Percentiles rank a stretch among this genome's conserved stretches.
These are phyloP conservation scores for Peniophora sp. DNA, from an alignment of 1,284 basidiomycete genomes.

Conservation along the genomic window DNA sequence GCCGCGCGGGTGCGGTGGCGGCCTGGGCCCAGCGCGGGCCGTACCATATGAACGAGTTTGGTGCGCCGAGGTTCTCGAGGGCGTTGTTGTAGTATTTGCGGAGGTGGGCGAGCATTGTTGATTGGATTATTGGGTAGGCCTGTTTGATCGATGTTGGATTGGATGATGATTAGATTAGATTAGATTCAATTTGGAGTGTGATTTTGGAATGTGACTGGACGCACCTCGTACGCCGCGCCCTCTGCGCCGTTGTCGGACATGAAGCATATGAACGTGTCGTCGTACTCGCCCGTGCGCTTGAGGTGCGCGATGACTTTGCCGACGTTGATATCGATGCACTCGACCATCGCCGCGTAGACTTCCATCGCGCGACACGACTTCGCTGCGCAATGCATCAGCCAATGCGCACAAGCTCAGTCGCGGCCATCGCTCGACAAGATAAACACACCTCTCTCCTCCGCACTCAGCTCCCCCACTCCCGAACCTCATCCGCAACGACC, in stretches of 20 bases:
- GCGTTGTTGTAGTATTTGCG: conserved; percentile 14
- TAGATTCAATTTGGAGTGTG: too few relatives aligned
- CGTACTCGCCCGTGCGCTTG: conserved; percentile 7
- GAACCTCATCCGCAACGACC: conserved; percentile 4
- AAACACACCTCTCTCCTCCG: neutral
- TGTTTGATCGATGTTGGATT: conserved; percentile 6
- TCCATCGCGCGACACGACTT: conserved; percentile 3
- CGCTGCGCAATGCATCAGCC: too few relatives aligned
- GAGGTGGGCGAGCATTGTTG: conserved; percentile 9
- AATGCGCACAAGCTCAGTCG: too few relatives aligned
- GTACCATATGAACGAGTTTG: conserved; percentile 16
- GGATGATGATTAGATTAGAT: too few relatives aligned
- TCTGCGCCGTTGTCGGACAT: conserved; percentile 15
- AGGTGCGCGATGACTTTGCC: conserved; percentile 13
- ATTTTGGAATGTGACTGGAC: too few relatives aligned
- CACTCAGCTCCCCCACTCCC: conserved; percentile 7
- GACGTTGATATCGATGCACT: conserved; percentile 12
- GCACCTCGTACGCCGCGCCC: conserved; percentile 8
- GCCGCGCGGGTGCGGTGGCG: conserved; percentile 12
- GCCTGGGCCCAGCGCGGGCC: conserved; percentile 16
- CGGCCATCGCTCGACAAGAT: too few relatives aligned
- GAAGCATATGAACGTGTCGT: conserved; percentile 11
- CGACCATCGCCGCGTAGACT: neutral
- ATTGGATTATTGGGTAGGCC: conserved; percentile 11
- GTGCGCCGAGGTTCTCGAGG: conserved; percentile 14